Base-by-base conservation (phyloP, 2,329 filamentous ascomycete genomes). In the Sporothrix pseudoabietina region DNA sequence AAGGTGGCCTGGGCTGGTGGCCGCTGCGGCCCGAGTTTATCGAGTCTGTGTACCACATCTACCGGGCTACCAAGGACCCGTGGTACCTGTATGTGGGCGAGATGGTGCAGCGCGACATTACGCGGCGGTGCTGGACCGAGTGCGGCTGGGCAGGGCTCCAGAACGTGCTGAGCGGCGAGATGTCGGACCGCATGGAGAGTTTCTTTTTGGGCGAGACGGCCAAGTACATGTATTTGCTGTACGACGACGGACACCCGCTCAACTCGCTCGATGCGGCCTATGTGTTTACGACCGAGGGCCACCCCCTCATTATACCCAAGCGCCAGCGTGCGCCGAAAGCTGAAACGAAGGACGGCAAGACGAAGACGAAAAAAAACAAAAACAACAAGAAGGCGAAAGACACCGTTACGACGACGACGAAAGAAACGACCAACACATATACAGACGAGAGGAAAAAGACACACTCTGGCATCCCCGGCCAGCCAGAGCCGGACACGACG, bases 41-140 rank as follows among this genome's bases (percentile, higher is more conserved):
- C 77, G 96, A 99, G 82, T 98, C 94, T 0, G 97, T 93, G 0
- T 99, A 97, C 82, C 93, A 98, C 79, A 85, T 99, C n/a, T 98
- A 97, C 80, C 91, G 92, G 69, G 94, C 95, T 1, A 98, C 96
- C 0, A 89, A 91, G 77, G 96, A 99, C 80, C 94, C 94, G 0
- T 99, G 95, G 94, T 98, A 98, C 82, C 85, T 98, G 4, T 91
- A 98, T 79, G 92, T 97, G 26, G 96, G 94, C 39, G 96, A 99
- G 81, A 99, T 99, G 96, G 91, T 94, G 0, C 85, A 98, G 72
- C 88, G 89, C 73, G 96, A 99, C 79, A 94, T 99, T 78, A 91
- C 92, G 78, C 87, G 93, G 68, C 89, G 95, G 71, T 99, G 96
- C 82, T 94, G 93, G 89, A 94, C 94, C 0, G 87, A 89, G 75